Conservation (phyloP, 1,284 basidiomycete species). For the Tremellales sp. region DNA sequence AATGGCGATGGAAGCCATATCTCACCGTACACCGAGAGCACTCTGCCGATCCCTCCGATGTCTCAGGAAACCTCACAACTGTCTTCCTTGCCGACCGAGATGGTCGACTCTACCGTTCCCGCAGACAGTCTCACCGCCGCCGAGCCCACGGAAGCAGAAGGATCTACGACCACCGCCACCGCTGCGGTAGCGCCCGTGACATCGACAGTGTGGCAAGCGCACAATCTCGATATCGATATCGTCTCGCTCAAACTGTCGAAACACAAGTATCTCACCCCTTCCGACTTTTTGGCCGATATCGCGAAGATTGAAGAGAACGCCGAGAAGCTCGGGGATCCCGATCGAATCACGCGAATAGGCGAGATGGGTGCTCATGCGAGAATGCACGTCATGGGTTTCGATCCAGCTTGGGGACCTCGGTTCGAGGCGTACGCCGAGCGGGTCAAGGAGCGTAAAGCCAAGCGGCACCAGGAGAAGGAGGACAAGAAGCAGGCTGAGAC, state of each 20-base stretch:
- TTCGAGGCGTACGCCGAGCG: slow-evolving; percentile 84
- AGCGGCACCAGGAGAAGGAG: slow-evolving; percentile 62
- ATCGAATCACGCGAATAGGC: slow-evolving; percentile 73
- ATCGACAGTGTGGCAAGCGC: slow-evolving; percentile 47
- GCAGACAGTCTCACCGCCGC: not conserved
- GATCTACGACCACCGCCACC: not conserved
- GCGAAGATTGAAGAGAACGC: slow-evolving; percentile 87
- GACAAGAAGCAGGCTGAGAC: slow-evolving; percentile 43
- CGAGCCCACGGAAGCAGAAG: not conserved
- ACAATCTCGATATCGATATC: slow-evolving; percentile 82
- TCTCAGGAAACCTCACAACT: too few relatives aligned
- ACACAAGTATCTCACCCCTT: slow-evolving; percentile 80
- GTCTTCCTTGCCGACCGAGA: too few relatives aligned
- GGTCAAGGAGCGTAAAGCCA: slow-evolving; percentile 61
- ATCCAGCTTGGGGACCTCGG: slow-evolving; percentile 72
- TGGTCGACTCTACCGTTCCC: slow-evolving; percentile 1
- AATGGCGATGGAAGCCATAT: too few relatives aligned
- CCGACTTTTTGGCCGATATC: slow-evolving; percentile 83
- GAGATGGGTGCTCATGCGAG: slow-evolving; percentile 85
- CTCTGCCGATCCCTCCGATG: too few relatives aligned
- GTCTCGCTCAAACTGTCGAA: slow-evolving; percentile 85
- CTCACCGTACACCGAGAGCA: too few relatives aligned
- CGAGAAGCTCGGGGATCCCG: slow-evolving; percentile 63
- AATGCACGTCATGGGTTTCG: slow-evolving; percentile 80
- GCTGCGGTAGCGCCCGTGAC: too few relatives aligned